Evolutionary conservation across 2,329 filamentous ascomycete genomes (phyloP).

Genomic region (Nigrospora sphaerica): DNA sequence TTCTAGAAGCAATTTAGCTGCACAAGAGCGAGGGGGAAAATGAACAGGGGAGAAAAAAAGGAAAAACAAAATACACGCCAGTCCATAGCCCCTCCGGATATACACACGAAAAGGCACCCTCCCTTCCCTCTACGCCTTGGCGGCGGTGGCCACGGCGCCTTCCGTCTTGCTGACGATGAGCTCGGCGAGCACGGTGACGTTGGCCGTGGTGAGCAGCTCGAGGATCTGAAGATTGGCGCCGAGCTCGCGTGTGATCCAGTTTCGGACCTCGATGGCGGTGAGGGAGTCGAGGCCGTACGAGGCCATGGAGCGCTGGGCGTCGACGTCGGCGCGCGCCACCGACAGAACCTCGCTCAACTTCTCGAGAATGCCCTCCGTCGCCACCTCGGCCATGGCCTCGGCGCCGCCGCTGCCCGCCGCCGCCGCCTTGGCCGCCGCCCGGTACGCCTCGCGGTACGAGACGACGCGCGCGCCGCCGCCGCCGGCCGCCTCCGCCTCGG

Average conservation of each 20-base stretch:
- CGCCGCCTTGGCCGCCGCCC: conserved; percentile 9
- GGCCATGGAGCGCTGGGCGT: conserved; percentile 11
- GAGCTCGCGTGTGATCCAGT: conserved; percentile 1
- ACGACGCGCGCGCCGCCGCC: conserved; percentile 5
- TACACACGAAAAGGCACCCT: too few species aligned
- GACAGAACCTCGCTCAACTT: conserved; percentile 18
- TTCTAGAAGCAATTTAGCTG: too few species aligned
- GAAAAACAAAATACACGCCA: too few species aligned
- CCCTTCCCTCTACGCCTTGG: too few species aligned
- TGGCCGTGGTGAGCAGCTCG: too few species aligned
- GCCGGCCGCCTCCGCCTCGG: conserved; percentile 29
- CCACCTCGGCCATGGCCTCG: conserved; percentile 16
- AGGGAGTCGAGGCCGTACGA: neutral
- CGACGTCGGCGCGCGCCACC: conserved; percentile 10
- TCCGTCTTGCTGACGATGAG: too few species aligned
- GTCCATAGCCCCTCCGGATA: too few species aligned
- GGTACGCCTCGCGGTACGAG: conserved; percentile 19
- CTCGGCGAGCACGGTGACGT: too few species aligned
- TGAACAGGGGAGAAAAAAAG: too few species aligned
- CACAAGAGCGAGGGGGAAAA: too few species aligned
- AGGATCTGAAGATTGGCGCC: too few species aligned
- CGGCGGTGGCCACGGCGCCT: too few species aligned
- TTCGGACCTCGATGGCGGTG: neutral
- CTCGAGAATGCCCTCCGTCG: conserved; percentile 16
- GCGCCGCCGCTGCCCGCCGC: conserved; percentile 6